phyloP scores from a whole-genome alignment of 2,329 filamentous ascomycete species.

The Tolypocladium tundrense region DNA sequence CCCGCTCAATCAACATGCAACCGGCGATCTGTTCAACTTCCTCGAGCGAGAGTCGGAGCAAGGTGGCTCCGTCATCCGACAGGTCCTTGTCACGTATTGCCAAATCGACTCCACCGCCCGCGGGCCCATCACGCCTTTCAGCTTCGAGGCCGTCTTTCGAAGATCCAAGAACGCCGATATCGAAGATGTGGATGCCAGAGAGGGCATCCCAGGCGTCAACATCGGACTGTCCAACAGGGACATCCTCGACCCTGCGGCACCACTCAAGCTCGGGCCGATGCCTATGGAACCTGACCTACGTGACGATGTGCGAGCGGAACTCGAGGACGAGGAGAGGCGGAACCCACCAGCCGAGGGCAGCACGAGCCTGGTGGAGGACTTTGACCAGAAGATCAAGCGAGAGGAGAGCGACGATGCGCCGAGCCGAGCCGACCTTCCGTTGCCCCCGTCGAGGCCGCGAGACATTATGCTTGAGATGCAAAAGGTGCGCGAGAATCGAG shows the following conservation, averaged over 20 bases:
- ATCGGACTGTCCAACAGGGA: constrained; percentile 53
- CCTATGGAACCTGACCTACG: constrained; percentile 76
- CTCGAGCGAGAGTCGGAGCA: constrained; percentile 77
- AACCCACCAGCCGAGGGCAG: constrained; percentile 63
- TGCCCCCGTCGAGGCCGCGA: constrained; percentile 77
- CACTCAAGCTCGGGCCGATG: constrained; percentile 68
- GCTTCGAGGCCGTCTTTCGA: constrained; percentile 50
- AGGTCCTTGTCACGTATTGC: constrained; percentile 56
- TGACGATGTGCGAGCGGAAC: constrained; percentile 75
- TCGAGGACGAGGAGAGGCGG: constrained; percentile 75
- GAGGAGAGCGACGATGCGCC: constrained; percentile 83
- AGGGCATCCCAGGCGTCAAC: constrained; percentile 54
- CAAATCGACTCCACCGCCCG: constrained; percentile 47
- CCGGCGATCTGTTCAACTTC: constrained; percentile 74
- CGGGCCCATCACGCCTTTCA: constrained; percentile 54
- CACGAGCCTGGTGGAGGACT: constrained; percentile 71
- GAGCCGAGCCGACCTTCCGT: constrained; percentile 66
- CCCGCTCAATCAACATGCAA: constrained; percentile 77
- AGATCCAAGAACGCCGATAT: constrained; percentile 50
- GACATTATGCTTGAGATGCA: constrained; percentile 93
- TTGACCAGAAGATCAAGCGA: constrained; percentile 77
- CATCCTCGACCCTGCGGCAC: constrained; percentile 42
- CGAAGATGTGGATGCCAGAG: constrained; percentile 52
- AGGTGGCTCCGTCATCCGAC: constrained; percentile 68
- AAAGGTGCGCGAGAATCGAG: constrained; percentile 84